Evolutionary conservation across 495 filamentous ascomycete genomes (phyloP), one percentile per base, ranked within the genome.

Genomic region (Lasiosphaeria miniovina): DNA sequence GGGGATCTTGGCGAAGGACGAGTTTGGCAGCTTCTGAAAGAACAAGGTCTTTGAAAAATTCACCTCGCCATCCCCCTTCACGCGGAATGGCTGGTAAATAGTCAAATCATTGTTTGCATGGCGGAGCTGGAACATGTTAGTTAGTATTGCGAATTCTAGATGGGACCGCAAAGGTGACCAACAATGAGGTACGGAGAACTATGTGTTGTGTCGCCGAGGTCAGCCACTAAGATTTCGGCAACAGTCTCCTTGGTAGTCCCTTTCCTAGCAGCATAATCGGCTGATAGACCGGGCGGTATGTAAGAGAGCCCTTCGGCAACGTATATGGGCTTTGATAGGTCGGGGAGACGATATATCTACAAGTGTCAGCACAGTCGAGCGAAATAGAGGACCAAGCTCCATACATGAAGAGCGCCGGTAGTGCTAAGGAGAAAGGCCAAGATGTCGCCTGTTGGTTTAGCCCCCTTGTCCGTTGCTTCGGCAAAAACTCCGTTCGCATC

Each of bases 151-250:
- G 61, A 31, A 36, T 14, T 45, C 5, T 35, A 34, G 1, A 45
- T 41, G 17, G 38, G 17, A 3, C 3, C 24, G 33, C 24, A 14
- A 31, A 40, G 54, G 35, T 41, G 41, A 62, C 68, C 36, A 77
- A 93, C 88, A 68, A 98, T 85, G 40, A 98, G 77, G 70, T 94
- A 90, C 24, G 94, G 91, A 11, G 82, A 84, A 61, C 80, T 87
- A 36, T 79, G 75, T 24, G 78, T 83, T 8, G 79, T 67, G 71
- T 96, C 90, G 10, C 94, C 94, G 46, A 98, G 80, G 58, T 97
- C 88, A 49, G 91, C 85, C 5, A 96, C 80, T 34, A 96, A 63
- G 34, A 93, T 81, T 68, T 98, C 92, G 17, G 83, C 82, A 5
- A 98, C 66, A 2, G 74, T 76, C 65, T 92, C 92, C 62, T 86